These are phyloP conservation scores for Cyclanthera cordifolia DNA, from an alignment of 306 rosid species.

Conservation along the genomic window DNA sequence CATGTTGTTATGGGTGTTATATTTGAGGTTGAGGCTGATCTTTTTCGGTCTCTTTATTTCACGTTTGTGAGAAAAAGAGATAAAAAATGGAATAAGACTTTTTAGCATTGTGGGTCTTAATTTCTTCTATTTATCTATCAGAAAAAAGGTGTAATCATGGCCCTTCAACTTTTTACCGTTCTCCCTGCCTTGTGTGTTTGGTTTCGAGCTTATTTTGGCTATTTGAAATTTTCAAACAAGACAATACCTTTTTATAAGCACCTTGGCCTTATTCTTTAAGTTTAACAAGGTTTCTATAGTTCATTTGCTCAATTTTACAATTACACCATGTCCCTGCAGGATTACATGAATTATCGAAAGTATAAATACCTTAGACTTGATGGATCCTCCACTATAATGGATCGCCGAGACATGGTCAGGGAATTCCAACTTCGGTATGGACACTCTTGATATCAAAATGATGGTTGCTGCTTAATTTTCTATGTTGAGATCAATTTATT, in stretches of 20 bases:
- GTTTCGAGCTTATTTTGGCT: background rate
- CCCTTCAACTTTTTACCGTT: background rate
- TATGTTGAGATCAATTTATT: background rate
- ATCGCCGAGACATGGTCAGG: conserved; percentile 94
- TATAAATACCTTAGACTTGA: conserved; percentile 88
- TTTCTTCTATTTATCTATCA: background rate
- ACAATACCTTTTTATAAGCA: background rate
- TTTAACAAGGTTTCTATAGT: background rate
- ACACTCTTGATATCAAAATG: conserved; percentile 7
- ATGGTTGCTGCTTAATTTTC: background rate
- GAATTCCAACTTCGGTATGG: conserved; percentile 87
- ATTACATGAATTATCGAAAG: conserved; percentile 93
- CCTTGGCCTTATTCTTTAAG: background rate
- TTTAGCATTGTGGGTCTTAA: background rate
- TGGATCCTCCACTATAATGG: conserved; percentile 92
- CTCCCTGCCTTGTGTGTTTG: background rate
- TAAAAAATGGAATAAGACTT: background rate
- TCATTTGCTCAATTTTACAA: conserved; percentile 1
- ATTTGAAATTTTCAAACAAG: background rate
- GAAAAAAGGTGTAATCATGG: background rate
- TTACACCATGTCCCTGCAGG: conserved; percentile 36
- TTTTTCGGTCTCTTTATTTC: background rate
- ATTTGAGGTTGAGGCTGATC: background rate
- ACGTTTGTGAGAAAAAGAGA: background rate
- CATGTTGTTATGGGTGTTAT: conserved; percentile 3